These are phyloP conservation scores for Mycena latifolia DNA, from an alignment of 768 basidiomycete genomes.

Conservation along the genomic window DNA sequence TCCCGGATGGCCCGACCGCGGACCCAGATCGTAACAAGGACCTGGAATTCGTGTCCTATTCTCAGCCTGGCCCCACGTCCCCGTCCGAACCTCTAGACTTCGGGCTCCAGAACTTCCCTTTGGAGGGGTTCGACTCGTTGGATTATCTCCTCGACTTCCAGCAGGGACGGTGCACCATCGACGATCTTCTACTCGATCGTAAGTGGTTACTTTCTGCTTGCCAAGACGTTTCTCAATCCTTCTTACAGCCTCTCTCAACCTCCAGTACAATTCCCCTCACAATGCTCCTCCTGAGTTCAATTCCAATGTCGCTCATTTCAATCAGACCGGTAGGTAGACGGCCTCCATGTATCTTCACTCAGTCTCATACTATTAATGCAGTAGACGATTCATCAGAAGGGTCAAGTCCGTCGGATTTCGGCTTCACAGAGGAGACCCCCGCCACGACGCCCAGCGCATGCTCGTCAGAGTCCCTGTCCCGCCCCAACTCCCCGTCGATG, in stretches of 20 bases:
- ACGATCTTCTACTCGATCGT: background rate
- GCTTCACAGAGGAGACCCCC: background rate
- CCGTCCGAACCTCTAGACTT: background rate
- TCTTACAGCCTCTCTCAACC: background rate
- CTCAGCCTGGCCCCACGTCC: background rate
- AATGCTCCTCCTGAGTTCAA: background rate
- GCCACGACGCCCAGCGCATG: constrained; percentile 5
- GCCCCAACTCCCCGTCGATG: background rate
- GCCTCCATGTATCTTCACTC: background rate
- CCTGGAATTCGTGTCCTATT: background rate
- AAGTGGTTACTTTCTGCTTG: background rate
- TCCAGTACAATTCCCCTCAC: background rate
- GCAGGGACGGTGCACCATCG: background rate
- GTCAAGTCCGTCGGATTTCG: background rate
- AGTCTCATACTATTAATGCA: background rate
- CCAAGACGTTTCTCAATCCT: background rate
- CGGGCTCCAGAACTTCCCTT: background rate
- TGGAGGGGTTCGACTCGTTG: background rate
- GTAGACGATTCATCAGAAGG: background rate
- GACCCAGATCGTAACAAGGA: background rate
- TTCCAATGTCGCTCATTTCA: too few relatives aligned
- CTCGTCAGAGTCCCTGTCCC: background rate
- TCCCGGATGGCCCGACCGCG: background rate
- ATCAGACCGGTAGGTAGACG: background rate
- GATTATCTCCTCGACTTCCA: background rate